Percentiles rank a stretch among this genome's conserved stretches.
Evolutionary conservation across 2,329 filamentous ascomycete genomes (phyloP).

Genomic region (Phoma sp.): DNA sequence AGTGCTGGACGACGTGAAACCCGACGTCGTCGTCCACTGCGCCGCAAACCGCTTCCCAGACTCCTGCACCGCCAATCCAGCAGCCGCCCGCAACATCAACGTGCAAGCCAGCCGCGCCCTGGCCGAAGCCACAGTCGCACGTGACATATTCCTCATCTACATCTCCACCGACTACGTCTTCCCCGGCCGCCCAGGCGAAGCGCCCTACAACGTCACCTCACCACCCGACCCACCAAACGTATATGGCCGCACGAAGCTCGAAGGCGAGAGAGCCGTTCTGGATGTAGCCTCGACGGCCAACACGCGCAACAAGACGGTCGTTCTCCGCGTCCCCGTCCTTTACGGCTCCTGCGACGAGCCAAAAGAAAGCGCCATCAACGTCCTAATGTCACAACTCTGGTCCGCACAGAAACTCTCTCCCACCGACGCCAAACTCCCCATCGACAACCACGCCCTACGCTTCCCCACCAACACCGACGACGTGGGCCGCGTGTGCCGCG

Average conservation of each 20-base stretch:
- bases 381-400: constrained; percentile 77
- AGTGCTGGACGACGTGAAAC: constrained; percentile 62
- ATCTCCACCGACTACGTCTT: constrained; percentile 87
- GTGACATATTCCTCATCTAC: constrained; percentile 72
- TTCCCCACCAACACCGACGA: constrained; percentile 92
- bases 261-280: constrained; percentile 74
- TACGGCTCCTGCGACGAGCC: constrained; percentile 75
- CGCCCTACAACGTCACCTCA: constrained; percentile 75
- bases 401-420: constrained; percentile 66
- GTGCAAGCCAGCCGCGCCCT: constrained; percentile 72
- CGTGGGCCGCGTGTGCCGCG: constrained; percentile 77
- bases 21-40: constrained; percentile 83
- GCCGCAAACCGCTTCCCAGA: constrained; percentile 90
- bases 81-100: constrained; percentile 75
- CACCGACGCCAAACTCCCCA: constrained; percentile 61
- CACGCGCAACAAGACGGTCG: constrained; percentile 54
- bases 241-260: constrained; percentile 76
- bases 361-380: constrained; percentile 82
- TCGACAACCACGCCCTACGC: constrained; percentile 85
- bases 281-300: constrained; percentile 54
- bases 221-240: constrained; percentile 75
- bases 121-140: constrained; percentile 68
- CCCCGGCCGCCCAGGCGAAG: constrained; percentile 75
- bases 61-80: constrained; percentile 80
- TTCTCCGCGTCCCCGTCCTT: constrained; percentile 81